Percentiles rank a stretch among this genome's conserved stretches.
Evolutionary conservation across 208 protist species (phyloP).

Genomic region (Leishmania tropica): DNA sequence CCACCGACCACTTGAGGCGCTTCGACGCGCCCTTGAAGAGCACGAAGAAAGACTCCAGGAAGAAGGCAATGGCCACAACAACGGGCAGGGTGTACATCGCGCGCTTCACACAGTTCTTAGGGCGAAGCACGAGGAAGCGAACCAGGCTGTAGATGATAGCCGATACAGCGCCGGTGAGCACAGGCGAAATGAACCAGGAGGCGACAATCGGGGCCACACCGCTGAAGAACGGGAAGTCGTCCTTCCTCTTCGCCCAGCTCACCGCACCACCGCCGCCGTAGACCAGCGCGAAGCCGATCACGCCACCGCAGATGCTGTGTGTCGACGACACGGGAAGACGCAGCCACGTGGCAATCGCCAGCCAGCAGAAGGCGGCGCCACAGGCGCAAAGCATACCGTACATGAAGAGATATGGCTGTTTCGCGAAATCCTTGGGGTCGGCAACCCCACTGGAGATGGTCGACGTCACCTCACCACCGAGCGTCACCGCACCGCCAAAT

Average conservation of each 20-base stretch:
- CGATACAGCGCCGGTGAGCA: slow-evolving; percentile 42
- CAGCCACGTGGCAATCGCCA: slow-evolving; percentile 49
- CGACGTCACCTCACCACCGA: slow-evolving; percentile 57
- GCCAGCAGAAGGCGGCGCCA: slow-evolving; percentile 47
- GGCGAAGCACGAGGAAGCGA: slow-evolving; percentile 42
- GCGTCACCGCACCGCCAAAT: slow-evolving; percentile 64
- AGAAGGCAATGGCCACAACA: slow-evolving; percentile 52
- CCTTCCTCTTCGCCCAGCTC: slow-evolving; percentile 43
- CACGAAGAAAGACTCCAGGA: slow-evolving; percentile 69
- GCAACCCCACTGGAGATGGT: slow-evolving; percentile 68
- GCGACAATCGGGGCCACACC: slow-evolving; percentile 59
- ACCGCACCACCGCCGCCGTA: slow-evolving; percentile 51
- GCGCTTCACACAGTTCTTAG: slow-evolving; percentile 26
- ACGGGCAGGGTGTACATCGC: slow-evolving; percentile 48
- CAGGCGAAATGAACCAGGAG: slow-evolving; percentile 67
- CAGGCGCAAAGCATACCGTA: slow-evolving; percentile 71
- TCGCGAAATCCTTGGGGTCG: slow-evolving; percentile 32
- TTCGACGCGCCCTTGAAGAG: slow-evolving; percentile 51
- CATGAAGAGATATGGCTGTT: slow-evolving; percentile 71
- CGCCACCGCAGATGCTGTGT: slow-evolving; percentile 62
- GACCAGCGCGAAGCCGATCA: slow-evolving; percentile 69
- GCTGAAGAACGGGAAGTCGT: slow-evolving; percentile 54
- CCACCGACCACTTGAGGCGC: slow-evolving; percentile 38
- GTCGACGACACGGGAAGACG: slow-evolving; percentile 59
- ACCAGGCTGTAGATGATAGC: slow-evolving; percentile 43